Evolutionary conservation across 108 stramenopile species (phyloP), one percentile per base, ranked within the genome.

Genomic region (Cylindrotheca fusiformis): DNA sequence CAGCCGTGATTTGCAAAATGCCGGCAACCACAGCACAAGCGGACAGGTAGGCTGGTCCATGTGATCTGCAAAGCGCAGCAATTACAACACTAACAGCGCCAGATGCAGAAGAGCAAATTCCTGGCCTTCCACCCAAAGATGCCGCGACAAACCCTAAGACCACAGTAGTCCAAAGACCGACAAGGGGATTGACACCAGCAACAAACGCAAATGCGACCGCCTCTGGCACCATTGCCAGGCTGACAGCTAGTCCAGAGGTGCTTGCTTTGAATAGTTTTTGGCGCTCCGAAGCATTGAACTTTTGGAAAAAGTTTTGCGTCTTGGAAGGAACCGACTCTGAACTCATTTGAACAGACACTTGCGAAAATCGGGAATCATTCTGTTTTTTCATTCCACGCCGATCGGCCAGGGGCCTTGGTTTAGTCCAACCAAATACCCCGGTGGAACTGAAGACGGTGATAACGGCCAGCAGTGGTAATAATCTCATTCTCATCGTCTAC

Each of bases 131-230:
- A 25, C 94, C 94, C 54, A 94, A 84, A 33, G 77, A 36, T 32
- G 91, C 79, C 12, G 90, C 91, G 19, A 89, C 57, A 54, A 97
- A 87, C 36, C 93, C 91, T 30, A 95, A 67, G 17, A 88, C 74
- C 50, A 91, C 93, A 2, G 93, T 88, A 5, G 93, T 90, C 82
- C 89, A 92, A 1, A 95, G 73, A 18, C 93, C 94, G 0, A 94
- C 84, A 23, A 88, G 64, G 0, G 91, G 91, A 48, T 52, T 72
- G 41, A 88, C 86, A 6, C 91, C 87, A 2, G 91, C 85, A 19
- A 87, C 78, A 65, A 82, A 86, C 1, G 83, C 56, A 68, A 92
- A 88, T 17, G 82, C 81, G 2, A 91, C 80, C 0, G 87, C 87
- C 66, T 92, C 87, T 8, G 87, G 87, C 2, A 88, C 74, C 87